Conservation (phyloP, 495 filamentous ascomycete species). For the Aspergillus coremiiformis region DNA sequence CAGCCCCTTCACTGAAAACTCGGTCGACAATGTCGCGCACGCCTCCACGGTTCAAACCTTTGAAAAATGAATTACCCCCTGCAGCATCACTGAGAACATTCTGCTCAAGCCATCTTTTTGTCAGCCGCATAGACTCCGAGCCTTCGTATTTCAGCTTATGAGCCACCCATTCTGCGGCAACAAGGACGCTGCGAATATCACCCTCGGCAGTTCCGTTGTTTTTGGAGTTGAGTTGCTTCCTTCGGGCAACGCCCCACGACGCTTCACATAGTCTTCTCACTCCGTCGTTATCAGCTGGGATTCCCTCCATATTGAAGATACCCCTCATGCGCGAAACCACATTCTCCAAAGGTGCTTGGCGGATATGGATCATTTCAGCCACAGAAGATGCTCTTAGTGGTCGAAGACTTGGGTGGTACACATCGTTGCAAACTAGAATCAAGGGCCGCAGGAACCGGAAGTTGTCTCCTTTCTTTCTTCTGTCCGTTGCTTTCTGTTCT, state of each 20-base stretch:
- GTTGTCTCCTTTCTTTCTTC: constrained; percentile 64
- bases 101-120: constrained; percentile 75
- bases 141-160: constrained; percentile 58
- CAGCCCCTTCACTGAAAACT: constrained; percentile 79
- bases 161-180: constrained; percentile 92
- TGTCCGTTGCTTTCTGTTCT: constrained; percentile 27
- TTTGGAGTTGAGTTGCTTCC: constrained; percentile 48
- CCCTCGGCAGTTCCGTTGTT: constrained; percentile 63
- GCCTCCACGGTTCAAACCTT: constrained; percentile 70
- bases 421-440: constrained; percentile 92
- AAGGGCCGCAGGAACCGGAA: constrained; percentile 83
- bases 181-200: constrained; percentile 86
- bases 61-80: constrained; percentile 68
- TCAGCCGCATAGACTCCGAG: constrained; percentile 45
- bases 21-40: constrained; percentile 76
- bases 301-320: constrained; percentile 80
- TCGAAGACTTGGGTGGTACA: constrained; percentile 86
- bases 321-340: constrained; percentile 74
- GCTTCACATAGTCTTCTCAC: constrained; percentile 86
- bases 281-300: constrained; percentile 77
- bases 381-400: constrained; percentile 71
- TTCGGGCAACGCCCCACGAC: constrained; percentile 74
- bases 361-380: constrained; percentile 88
- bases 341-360: constrained; percentile 78
- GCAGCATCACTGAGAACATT: constrained; percentile 61